phyloP scores from a whole-genome alignment of 2,329 filamentous ascomycete genomes.

The Colletotrichum neosansevieriae region DNA sequence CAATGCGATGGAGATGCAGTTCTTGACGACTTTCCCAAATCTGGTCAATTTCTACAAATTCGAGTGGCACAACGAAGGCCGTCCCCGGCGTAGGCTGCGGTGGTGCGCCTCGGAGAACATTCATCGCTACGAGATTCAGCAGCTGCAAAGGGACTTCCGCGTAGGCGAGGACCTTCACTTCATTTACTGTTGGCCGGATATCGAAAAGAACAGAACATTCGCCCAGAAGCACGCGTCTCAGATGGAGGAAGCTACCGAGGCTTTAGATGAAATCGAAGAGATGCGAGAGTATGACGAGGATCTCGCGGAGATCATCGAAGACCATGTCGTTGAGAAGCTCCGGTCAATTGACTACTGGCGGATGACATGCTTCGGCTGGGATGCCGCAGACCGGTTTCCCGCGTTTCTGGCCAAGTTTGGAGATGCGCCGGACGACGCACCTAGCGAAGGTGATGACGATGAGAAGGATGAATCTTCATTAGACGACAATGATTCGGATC shows the following conservation, averaged over 20 bases:
- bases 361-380: slow-evolving; percentile 31
- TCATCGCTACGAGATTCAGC: slow-evolving; percentile 46
- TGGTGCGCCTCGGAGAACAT: slow-evolving; percentile 51
- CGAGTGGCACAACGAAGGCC: slow-evolving; percentile 29
- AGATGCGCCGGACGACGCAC: background rate
- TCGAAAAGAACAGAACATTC: slow-evolving; percentile 47
- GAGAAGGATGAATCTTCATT: slow-evolving; percentile 26
- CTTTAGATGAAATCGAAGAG: slow-evolving; percentile 4
- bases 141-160: slow-evolving; percentile 44
- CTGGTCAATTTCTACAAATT: slow-evolving; percentile 47
- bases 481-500: slow-evolving; percentile 31
- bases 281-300: background rate
- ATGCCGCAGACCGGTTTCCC: slow-evolving; percentile 25
- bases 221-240: slow-evolving; percentile 42
- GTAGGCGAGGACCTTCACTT: slow-evolving; percentile 45
- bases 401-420: slow-evolving; percentile 29
- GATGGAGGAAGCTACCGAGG: background rate
- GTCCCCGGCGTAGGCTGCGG: slow-evolving; percentile 37
- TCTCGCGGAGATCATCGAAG: background rate
- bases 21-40: slow-evolving; percentile 42
- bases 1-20: background rate
- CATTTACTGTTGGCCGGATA: slow-evolving; percentile 51
- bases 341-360: slow-evolving; percentile 16
- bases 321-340: slow-evolving; percentile 1
- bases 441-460: background rate